These are phyloP conservation scores for Avena sativa DNA, from an alignment of 176 grass and related monocot species.

Conservation along the genomic window DNA sequence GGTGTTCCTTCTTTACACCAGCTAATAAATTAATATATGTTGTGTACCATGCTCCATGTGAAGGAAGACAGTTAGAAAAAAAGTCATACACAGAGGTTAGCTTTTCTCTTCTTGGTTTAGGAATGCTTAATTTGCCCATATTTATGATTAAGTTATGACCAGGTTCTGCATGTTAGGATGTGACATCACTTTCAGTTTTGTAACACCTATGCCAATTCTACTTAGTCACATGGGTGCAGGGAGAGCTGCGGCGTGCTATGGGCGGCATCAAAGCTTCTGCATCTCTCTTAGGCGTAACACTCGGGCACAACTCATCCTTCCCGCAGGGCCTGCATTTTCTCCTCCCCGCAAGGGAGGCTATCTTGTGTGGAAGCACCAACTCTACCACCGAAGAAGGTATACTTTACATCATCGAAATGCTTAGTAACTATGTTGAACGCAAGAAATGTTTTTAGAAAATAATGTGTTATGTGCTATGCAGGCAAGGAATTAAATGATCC, in stretches of 20 bases:
- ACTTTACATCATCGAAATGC: neutral
- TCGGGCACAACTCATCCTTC: constrained; percentile 98
- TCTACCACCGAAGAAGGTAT: constrained; percentile 93
- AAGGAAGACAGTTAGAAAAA: neutral
- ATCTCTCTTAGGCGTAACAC: constrained; percentile 79
- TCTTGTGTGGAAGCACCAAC: constrained; percentile 99
- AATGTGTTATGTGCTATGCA: constrained; percentile 37
- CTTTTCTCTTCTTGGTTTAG: too few species aligned
- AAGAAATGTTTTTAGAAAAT: neutral
- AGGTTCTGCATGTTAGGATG: too few species aligned
- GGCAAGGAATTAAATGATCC: constrained; percentile 97
- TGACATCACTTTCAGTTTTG: neutral
- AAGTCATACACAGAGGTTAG: too few species aligned
- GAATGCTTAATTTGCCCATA: too few species aligned
- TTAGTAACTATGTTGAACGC: neutral
- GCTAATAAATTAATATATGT: neutral
- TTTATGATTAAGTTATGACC: too few species aligned
- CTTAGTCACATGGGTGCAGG: constrained; percentile 47
- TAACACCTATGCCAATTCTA: neutral
- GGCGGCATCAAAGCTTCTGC: constrained; percentile 76
- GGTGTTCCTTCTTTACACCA: neutral
- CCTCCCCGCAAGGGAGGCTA: constrained; percentile 92
- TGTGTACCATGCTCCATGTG: neutral
- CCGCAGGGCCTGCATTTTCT: constrained; percentile 96
- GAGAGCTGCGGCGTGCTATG: constrained; percentile 76